phyloP scores from a whole-genome alignment of 768 basidiomycete genomes.

The Boletus insuetus region DNA sequence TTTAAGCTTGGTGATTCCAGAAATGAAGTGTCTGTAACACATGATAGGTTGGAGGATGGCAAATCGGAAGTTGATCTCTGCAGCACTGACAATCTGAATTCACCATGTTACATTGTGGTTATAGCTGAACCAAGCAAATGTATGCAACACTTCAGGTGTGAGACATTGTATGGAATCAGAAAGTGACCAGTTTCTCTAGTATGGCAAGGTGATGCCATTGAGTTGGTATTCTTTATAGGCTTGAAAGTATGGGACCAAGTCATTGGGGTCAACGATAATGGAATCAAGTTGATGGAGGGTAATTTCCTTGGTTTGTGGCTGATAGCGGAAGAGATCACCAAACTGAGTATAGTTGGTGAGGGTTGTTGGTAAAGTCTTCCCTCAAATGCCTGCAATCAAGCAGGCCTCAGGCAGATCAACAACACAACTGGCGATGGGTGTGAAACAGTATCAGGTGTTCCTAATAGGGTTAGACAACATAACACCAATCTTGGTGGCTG shows the following conservation, averaged over 20 bases:
- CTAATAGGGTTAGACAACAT: not conserved
- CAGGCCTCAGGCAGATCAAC: not conserved
- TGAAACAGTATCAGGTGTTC: not conserved
- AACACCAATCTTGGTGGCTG: not conserved
- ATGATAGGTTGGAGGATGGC: not conserved
- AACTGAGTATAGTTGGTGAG: not conserved
- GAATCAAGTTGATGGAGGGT: not conserved
- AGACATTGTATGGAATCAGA: not conserved
- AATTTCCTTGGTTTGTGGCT: not conserved
- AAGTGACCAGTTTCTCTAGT: not conserved
- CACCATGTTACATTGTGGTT: not conserved
- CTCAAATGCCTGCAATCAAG: not conserved
- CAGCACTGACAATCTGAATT: not conserved
- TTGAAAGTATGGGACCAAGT: not conserved
- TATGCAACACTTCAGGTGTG: not conserved
- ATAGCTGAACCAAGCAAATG: not conserved
- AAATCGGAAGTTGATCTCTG: not conserved
- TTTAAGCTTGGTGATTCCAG: not conserved
- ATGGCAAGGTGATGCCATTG: not conserved
- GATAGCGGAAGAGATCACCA: not conserved
- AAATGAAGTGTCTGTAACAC: not conserved
- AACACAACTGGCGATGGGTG: not conserved
- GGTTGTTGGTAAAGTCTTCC: not conserved
- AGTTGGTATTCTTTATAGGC: not conserved
- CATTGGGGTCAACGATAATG: not conserved